Percentiles rank a stretch among this genome's conserved stretches.
phyloP scores from a whole-genome alignment of 139 green algal genomes.

The Axilococcus clingmanii region DNA sequence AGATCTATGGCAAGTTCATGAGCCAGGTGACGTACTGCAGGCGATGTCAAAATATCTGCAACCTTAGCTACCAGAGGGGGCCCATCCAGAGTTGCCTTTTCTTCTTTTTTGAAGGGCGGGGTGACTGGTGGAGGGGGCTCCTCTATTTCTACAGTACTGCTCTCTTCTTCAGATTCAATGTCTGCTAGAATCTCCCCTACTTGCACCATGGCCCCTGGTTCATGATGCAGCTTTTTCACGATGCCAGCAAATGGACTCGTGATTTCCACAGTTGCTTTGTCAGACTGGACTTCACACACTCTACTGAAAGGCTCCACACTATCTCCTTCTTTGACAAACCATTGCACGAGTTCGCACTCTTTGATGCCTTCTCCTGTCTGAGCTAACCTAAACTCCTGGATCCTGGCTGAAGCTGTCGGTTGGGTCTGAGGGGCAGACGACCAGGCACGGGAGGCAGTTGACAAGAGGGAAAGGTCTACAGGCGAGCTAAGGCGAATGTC shows the following conservation, averaged over 20 bases:
- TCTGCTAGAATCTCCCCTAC: constrained; percentile 67
- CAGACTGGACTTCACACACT: constrained; percentile 84
- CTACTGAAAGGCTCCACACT: constrained; percentile 63
- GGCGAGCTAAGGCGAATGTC: too few relatives aligned
- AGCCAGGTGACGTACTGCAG: constrained; percentile 63
- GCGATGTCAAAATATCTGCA: constrained; percentile 34
- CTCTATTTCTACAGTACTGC: background rate
- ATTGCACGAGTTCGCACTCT: constrained; percentile 85
- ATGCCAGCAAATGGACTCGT: constrained; percentile 63
- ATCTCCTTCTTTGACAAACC: constrained; percentile 71
- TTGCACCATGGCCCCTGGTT: constrained; percentile 55
- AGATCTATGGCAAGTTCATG: constrained; percentile 55
- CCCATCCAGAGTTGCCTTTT: background rate
- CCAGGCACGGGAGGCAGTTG: too few relatives aligned
- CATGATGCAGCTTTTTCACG: constrained; percentile 49
- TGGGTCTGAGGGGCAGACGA: too few relatives aligned
- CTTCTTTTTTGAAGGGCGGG: background rate
- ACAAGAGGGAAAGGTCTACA: too few relatives aligned
- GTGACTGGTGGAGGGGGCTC: background rate
- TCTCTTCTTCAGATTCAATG: constrained; percentile 25
- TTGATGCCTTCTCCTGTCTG: constrained; percentile 89
- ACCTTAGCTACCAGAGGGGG: background rate
- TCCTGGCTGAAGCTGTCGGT: too few relatives aligned
- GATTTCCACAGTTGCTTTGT: constrained; percentile 88
- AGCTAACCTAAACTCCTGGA: too few relatives aligned